Conservation (phyloP, 306 rosid genomes). For the Gastrolobium bilobum region DNA sequence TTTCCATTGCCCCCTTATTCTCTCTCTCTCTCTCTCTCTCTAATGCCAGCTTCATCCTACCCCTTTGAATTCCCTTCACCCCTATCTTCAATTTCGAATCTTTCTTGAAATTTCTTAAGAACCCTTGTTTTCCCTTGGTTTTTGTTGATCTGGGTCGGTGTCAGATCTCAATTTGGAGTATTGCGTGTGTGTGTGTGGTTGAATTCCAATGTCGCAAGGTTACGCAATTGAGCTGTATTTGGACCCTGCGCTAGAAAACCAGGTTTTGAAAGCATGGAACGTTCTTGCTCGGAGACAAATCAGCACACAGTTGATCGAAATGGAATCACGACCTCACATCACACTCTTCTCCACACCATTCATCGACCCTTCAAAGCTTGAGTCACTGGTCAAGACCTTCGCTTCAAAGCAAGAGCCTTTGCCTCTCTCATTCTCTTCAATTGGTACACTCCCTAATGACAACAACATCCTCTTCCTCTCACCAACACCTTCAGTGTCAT, state of each 20-base stretch:
- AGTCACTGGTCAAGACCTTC: constrained; percentile 58
- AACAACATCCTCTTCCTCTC: constrained; percentile 78
- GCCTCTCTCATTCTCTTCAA: constrained; percentile 73
- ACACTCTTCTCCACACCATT: constrained; percentile 79
- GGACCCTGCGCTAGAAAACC: constrained; percentile 95
- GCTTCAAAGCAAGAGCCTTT: constrained; percentile 80
- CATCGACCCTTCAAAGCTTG: constrained; percentile 71
- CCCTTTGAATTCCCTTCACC: too few species aligned
- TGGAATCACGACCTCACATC: constrained; percentile 95
- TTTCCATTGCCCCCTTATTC: too few species aligned
- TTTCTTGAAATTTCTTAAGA: too few species aligned
- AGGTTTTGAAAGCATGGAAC: constrained; percentile 96
- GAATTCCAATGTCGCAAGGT: constrained; percentile 70
- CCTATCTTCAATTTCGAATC: too few species aligned
- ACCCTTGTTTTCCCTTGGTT: too few species aligned
- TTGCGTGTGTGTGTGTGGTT: not conserved
- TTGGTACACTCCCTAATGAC: constrained; percentile 70
- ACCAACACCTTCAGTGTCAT: constrained; percentile 83
- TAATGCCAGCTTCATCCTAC: too few species aligned
- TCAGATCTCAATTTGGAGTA: not conserved
- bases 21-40: too few species aligned
- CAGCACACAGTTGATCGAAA: constrained; percentile 85
- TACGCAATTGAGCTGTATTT: constrained; percentile 92
- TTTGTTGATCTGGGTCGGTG: not conserved
- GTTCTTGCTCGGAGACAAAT: constrained; percentile 92